Conservation (phyloP, 352 stramenopile genomes). For the Phytophthora podocarpi region DNA sequence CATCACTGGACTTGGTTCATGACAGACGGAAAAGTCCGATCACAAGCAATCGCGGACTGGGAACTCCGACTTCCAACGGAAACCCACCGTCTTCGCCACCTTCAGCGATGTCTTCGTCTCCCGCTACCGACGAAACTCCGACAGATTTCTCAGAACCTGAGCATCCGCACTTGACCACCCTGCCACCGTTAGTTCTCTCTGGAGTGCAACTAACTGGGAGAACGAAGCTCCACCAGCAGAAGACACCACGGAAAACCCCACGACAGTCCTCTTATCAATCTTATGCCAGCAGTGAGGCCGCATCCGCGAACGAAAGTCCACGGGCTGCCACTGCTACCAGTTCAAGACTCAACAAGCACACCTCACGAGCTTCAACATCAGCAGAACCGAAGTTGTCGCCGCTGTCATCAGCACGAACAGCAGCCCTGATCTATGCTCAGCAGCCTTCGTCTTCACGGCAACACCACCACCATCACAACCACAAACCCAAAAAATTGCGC, state of each 20-base stretch:
- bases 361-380: neutral
- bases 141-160: neutral
- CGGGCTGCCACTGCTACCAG: slow-evolving; percentile 8
- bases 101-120: slow-evolving; percentile 5
- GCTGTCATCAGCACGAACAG: slow-evolving; percentile 36
- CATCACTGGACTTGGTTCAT: no score
- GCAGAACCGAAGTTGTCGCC: slow-evolving; percentile 24
- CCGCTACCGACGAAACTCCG: neutral
- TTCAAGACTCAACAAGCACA: slow-evolving; percentile 10
- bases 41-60: slow-evolving; percentile 29
- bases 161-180: neutral
- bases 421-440: slow-evolving; percentile 35
- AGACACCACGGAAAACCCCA: slow-evolving; percentile 14
- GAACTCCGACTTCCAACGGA: slow-evolving; percentile 8
- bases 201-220: slow-evolving; percentile 3
- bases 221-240: slow-evolving; percentile 15
- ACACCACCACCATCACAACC: slow-evolving; percentile 13
- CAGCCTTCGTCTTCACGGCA: slow-evolving; percentile 13
- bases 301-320: slow-evolving; percentile 8
- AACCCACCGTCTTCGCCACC: slow-evolving; percentile 6
- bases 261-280: neutral
- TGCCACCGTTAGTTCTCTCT: slow-evolving; percentile 29
- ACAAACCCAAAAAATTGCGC: slow-evolving; percentile 25
- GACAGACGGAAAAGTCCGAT: slow-evolving; percentile 34
- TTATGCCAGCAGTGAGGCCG: neutral